These are phyloP conservation scores for Monilinia fructicola DNA, from an alignment of 2,329 filamentous ascomycete species.

Conservation along the genomic window DNA sequence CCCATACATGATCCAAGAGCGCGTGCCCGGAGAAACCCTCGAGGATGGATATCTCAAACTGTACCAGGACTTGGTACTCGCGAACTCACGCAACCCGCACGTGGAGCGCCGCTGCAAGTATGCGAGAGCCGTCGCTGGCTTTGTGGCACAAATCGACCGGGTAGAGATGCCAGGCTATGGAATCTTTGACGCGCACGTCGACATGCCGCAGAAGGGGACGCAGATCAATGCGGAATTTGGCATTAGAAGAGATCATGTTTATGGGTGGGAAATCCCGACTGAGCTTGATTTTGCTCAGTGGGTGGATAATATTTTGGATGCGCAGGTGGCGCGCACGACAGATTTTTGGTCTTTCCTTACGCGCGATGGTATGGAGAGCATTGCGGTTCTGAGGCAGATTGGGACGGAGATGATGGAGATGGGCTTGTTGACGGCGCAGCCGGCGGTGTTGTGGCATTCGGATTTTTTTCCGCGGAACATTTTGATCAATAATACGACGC, in stretches of 20 bases:
- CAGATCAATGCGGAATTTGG: not conserved
- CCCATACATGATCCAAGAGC: not conserved
- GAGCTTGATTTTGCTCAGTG: not conserved
- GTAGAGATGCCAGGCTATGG: not conserved
- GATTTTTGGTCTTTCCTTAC: not conserved
- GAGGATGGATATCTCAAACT: not conserved
- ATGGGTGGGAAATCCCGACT: not conserved
- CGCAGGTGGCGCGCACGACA: not conserved
- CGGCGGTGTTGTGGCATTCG: not conserved
- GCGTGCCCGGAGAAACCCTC: not conserved
- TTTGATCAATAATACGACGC: not conserved
- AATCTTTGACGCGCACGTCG: fast-evolving
- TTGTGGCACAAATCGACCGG: not conserved
- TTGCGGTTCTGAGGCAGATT: not conserved
- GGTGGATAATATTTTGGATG: not conserved
- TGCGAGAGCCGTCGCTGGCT: not conserved
- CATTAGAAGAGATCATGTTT: not conserved
- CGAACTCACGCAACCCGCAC: not conserved
- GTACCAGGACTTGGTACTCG: not conserved
- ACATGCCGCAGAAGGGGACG: not conserved
- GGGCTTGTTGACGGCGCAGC: not conserved
- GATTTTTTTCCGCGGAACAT: slow-evolving; percentile 12
- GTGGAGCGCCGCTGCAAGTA: not conserved
- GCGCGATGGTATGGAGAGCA: fast-evolving
- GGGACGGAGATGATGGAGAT: not conserved